A percentile compares a stretch with the other conserved stretches of the same genome.
Evolutionary conservation across 805 yeast genomes (phyloP).

Genomic region (Starmerella potacharoeniae): DNA sequence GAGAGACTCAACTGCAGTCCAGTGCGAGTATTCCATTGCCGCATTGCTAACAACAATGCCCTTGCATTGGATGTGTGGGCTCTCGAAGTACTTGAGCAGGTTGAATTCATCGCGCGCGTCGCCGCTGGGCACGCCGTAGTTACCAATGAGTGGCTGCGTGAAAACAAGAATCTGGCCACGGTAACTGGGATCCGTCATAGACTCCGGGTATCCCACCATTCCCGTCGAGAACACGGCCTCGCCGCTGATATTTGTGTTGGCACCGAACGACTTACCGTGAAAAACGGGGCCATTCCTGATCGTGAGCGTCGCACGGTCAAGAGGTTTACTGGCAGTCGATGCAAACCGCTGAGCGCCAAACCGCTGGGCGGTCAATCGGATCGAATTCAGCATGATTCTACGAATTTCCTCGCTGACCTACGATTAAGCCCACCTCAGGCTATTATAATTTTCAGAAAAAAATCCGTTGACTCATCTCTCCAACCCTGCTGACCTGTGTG

Average conservation of each 20-base stretch:
- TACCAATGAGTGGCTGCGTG: slow-evolving; percentile 94
- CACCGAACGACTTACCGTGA: slow-evolving; percentile 92
- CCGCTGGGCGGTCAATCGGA: not conserved
- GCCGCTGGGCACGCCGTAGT: slow-evolving; percentile 97
- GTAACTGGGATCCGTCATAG: slow-evolving; percentile 95
- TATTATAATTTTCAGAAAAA: not conserved
- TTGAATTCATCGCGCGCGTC: slow-evolving; percentile 58
- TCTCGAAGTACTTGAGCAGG: slow-evolving; percentile 84
- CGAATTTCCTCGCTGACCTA: not conserved
- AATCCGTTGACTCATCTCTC: slow-evolving; percentile 4
- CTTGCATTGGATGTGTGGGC: slow-evolving; percentile 81
- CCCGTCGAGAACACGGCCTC: slow-evolving; percentile 98
- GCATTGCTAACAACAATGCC: slow-evolving; percentile 95
- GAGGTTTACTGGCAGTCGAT: slow-evolving; percentile 30
- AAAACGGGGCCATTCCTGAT: slow-evolving; percentile 88
- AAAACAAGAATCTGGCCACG: slow-evolving; percentile 94
- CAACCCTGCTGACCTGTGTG: not conserved
- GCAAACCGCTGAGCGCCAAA: slow-evolving; percentile 13
- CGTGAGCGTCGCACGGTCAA: slow-evolving; percentile 72
- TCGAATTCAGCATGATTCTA: not conserved
- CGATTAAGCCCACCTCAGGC: not conserved
- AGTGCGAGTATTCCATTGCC: slow-evolving; percentile 93
- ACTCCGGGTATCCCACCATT: slow-evolving; percentile 95
- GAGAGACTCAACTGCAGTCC: slow-evolving; percentile 97
- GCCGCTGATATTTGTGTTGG: slow-evolving; percentile 82